phyloP scores from a whole-genome alignment of 2,329 filamentous ascomycete species.

The Trichoderma asperellum region DNA sequence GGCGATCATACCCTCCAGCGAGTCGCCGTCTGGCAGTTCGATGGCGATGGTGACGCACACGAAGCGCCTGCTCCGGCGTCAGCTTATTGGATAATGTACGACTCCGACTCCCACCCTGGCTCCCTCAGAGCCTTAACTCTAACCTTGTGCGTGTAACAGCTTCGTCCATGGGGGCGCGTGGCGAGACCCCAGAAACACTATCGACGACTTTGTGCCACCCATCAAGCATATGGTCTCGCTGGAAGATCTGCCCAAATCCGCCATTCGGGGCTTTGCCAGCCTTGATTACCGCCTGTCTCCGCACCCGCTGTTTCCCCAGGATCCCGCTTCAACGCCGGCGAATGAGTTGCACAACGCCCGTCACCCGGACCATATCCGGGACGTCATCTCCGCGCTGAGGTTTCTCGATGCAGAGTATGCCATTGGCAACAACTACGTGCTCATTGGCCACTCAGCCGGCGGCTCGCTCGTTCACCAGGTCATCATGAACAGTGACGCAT shows the following conservation, averaged over 20 bases:
- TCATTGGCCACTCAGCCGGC: conserved; percentile 66
- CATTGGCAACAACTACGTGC: conserved; percentile 56
- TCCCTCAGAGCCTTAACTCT: background rate
- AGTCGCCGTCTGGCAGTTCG: conserved; percentile 52
- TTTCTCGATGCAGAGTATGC: conserved; percentile 52
- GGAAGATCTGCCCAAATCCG: conserved; percentile 34
- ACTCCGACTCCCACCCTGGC: background rate
- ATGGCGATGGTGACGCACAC: conserved; percentile 11
- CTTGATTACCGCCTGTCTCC: conserved; percentile 66
- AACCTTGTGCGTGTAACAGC: conserved; percentile 35
- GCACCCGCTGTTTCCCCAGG: conserved; percentile 50
- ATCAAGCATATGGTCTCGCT: conserved; percentile 48
- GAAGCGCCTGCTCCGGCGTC: conserved; percentile 27
- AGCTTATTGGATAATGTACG: conserved; percentile 46
- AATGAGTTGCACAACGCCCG: conserved; percentile 48
- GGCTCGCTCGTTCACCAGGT: conserved; percentile 67
- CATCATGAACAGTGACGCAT: conserved; percentile 49
- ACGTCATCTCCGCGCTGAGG: conserved; percentile 57
- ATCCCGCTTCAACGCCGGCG: conserved; percentile 35
- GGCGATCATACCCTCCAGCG: conserved; percentile 49
- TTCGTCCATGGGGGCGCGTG: conserved; percentile 68
- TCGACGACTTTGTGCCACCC: conserved; percentile 51
- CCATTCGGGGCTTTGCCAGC: conserved; percentile 65
- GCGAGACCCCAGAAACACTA: conserved; percentile 59
- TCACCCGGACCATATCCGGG: conserved; percentile 64